Percentiles rank a stretch among this genome's conserved stretches.
Conservation (phyloP, 352 stramenopile species). For the Pythium utonaiense region DNA sequence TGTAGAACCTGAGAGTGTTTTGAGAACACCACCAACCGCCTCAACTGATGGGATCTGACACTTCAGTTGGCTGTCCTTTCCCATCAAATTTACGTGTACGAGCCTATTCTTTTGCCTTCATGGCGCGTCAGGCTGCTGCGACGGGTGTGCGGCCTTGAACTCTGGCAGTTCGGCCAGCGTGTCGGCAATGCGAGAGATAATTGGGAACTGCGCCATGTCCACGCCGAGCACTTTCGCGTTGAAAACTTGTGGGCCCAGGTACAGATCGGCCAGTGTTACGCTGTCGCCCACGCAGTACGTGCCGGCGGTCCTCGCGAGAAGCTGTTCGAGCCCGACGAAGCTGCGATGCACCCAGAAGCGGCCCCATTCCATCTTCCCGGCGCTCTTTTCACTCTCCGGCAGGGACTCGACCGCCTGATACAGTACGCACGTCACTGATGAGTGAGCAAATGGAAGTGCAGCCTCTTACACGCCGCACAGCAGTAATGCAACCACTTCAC, state of each 20-base stretch:
- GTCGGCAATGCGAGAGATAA: conserved; percentile 71
- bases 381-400: conserved; percentile 45
- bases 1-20: too few relatives aligned
- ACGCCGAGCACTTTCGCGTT: conserved; percentile 88
- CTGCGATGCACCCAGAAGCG: conserved; percentile 78
- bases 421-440: background rate
- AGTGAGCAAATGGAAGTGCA: conserved; percentile 18
- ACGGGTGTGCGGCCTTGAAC: conserved; percentile 82
- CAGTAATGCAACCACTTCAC: conserved; percentile 19
- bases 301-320: conserved; percentile 47
- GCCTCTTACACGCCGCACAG: background rate
- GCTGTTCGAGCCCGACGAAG: conserved; percentile 78
- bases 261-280: conserved; percentile 88
- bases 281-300: conserved; percentile 73
- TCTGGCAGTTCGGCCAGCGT: conserved; percentile 64
- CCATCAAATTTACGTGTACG: too few relatives aligned
- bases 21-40: too few relatives aligned
- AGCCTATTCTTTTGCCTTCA: too few relatives aligned
- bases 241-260: conserved; percentile 90
- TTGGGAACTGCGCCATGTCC: conserved; percentile 86
- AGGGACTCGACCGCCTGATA: conserved; percentile 23
- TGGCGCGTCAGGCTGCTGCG: conserved; percentile 69
- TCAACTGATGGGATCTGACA: too few relatives aligned
- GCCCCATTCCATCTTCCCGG: conserved; percentile 49
- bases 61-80: too few relatives aligned